Evolutionary conservation across 2,329 filamentous ascomycete species (phyloP), one percentile per base, ranked within the genome.

Genomic region (Apiospora pterosperma): DNA sequence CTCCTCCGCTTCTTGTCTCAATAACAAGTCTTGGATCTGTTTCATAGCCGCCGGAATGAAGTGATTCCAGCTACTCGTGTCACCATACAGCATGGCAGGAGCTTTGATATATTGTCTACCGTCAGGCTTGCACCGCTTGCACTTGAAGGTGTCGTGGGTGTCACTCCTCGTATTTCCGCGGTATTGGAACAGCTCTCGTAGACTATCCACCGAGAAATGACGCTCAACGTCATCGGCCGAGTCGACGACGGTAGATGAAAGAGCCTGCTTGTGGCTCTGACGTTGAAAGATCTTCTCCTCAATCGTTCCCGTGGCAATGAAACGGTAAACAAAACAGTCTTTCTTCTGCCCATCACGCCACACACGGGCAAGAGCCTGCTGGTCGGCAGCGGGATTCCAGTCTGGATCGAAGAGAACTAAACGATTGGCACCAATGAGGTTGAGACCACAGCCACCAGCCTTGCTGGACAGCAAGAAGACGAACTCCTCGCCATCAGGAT

Each of bases 301-400:
- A 67, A 99, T 99, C 0, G 94, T 97, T 4, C 96, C 96, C 0
- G 96, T 98, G 0, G 94, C 92, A 72, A 99, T 99, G 80, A 99
- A 99, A n/a, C 96, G 92, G 77, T 99, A 99, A 19, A 99, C 96
- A 72, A 99, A 99, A 74, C 96, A 99, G 74, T 99, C 96, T 76
- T 99, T 99, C 84, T 96, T 98, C 78, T 99, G 96, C 0, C 96
- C 96, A 72, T 99, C 96, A 83, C 96, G 92, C 96, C 96, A 99
- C 23, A 99, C 96, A 82, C 96, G 92, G 39, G 96, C 96, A 36
- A 99, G 85, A 4, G 96, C 96, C 80, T 99, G 96, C 77, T 99
- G 96, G 74, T 99, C 96, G 0, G 96, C 94, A 4, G 96, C 96
- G 0, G 96, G 96, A 73, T 99, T 99, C 96, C 96, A 99, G 77